Evolutionary conservation across 106 monocot species (phyloP).

Genomic region (Platanthera guangdongensis): DNA sequence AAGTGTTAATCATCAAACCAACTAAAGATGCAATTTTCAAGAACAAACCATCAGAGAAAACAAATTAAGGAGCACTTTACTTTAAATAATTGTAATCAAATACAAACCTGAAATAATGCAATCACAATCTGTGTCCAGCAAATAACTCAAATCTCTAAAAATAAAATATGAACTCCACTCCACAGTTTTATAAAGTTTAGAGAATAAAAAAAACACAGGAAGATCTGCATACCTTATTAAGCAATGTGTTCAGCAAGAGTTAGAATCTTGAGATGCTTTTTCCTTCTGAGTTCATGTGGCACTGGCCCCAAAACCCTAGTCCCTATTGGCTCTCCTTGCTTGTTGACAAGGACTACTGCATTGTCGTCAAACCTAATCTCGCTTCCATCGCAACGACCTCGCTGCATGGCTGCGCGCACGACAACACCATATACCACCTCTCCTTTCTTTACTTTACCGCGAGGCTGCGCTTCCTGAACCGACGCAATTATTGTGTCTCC

Average conservation of each 20-base stretch:
- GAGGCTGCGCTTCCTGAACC: slow-evolving; percentile 81
- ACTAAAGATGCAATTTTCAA: too few relatives aligned
- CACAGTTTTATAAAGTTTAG: too few relatives aligned
- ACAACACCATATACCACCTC: slow-evolving; percentile 83
- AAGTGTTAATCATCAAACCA: too few relatives aligned
- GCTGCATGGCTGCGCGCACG: slow-evolving; percentile 84
- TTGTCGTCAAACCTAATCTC: slow-evolving; percentile 88
- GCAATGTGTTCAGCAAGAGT: slow-evolving; percentile 83
- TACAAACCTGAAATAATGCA: too few relatives aligned
- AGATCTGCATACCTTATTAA: slow-evolving; percentile 21
- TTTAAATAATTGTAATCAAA: too few relatives aligned
- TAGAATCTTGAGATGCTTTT: slow-evolving; percentile 90
- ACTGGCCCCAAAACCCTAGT: slow-evolving; percentile 83
- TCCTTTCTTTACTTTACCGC: slow-evolving; percentile 91
- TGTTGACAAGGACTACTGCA: slow-evolving; percentile 86
- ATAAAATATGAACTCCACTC: too few relatives aligned
- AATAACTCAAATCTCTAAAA: too few relatives aligned
- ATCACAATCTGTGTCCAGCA: too few relatives aligned
- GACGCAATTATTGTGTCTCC: slow-evolving; percentile 81
- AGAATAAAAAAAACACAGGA: background rate
- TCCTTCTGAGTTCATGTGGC: slow-evolving; percentile 82
- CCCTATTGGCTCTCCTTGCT: slow-evolving; percentile 89
- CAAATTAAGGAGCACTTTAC: too few relatives aligned
- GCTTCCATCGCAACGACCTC: slow-evolving; percentile 74
- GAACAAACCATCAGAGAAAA: too few relatives aligned